Evolutionary conservation across 495 filamentous ascomycete genomes (phyloP).

Genomic region (Xylaria venustula): DNA sequence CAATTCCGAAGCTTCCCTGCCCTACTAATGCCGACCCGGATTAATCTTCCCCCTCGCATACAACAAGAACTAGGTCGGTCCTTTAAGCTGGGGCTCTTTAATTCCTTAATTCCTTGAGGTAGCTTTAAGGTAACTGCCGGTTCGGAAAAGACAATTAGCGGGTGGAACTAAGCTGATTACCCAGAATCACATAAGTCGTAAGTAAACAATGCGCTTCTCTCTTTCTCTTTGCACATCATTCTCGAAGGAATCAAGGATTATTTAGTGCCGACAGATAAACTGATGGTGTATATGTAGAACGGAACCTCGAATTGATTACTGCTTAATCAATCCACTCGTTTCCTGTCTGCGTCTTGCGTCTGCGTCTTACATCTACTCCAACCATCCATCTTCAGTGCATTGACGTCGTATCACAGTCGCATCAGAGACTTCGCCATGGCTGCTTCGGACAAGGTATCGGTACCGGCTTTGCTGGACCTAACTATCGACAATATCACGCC

Average conservation of each 20-base stretch:
- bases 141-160: neutral
- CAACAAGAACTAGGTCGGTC: no score
- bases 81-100: no score
- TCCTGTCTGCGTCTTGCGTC: neutral
- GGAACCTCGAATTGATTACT: neutral
- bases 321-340: neutral
- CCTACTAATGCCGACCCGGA: neutral
- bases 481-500: constrained; percentile 83
- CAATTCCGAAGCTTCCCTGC: no score
- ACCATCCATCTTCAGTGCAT: neutral
- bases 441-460: neutral
- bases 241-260: neutral
- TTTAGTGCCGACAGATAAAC: neutral
- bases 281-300: neutral
- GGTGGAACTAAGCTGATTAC: neutral
- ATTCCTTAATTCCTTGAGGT: neutral
- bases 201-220: no score
- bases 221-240: no score
- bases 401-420: neutral
- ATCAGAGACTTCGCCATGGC: constrained; percentile 4
- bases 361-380: neutral
- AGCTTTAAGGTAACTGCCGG: constrained; percentile 6
- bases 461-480: constrained; percentile 60
- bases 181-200: constrained; percentile 8
- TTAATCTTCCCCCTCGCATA: constrained; percentile 1